Evolutionary conservation across 805 yeast species (phyloP), one percentile per base, ranked within the genome.

Genomic region (Suhomyces emberorum): DNA sequence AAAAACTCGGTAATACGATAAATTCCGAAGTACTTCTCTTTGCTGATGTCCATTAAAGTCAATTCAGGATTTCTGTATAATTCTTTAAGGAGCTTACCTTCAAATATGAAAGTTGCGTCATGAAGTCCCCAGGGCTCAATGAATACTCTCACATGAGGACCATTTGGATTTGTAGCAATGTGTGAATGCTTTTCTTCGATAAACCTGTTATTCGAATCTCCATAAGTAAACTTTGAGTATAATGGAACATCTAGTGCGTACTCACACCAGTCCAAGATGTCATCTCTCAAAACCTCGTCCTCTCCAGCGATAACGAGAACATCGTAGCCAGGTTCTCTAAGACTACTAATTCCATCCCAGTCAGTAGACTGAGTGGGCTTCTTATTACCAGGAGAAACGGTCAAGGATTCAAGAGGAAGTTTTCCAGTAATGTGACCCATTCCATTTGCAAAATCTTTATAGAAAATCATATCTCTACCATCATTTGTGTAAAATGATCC

Each of bases 261-360:
- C 26, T 52, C 48, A 7, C 54, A 46, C 67, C 69, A 68, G 30
- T 54, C 57, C 32, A 59, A 46, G 15, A 65, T 47, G 36, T 64
- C 69, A 44, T 67, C 72, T 38, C 71, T 51, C 41, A 68, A 67
- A 12, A 53, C 48, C 43, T 68, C 73, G 36, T 65, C 69, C 49
- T 67, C 72, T 15, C 72, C 72, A 6, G 47, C 41, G n/a, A 66
- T 41, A 18, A 66, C 40, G 23, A 63, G 58, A 3, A 66, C 55
- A 23, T 52, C 55, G 29, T 37, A 37, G 1, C 52, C 38, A 7
- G 59, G 52, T 25, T 52, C 51, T 4, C 46, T 49, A 35, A 55
- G 61, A 21, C 61, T 56, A 4, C 63, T 58, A 15, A 64, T 64
- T 3, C 46, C 46, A 4, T 34, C 41, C 71, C 71, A 67, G 32